A percentile compares a stretch with the other conserved stretches of the same genome.
Evolutionary conservation across 2,329 filamentous ascomycete species (phyloP).

Genomic region (Lasiodiplodia gonubiensis): DNA sequence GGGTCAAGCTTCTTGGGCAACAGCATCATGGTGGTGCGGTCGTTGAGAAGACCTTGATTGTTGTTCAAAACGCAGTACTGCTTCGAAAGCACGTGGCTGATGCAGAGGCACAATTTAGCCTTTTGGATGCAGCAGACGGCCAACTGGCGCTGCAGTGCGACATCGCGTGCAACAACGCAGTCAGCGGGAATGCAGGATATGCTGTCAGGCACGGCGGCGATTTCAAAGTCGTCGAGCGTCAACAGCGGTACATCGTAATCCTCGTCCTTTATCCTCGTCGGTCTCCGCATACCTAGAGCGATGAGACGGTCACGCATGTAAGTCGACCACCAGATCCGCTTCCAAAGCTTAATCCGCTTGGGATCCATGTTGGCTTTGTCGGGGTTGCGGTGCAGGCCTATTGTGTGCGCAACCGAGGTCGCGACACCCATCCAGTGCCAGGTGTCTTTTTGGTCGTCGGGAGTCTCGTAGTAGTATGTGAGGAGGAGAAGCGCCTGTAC

Average conservation of each 20-base stretch:
- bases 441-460: conserved; percentile 95
- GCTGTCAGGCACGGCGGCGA: conserved; percentile 68
- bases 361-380: conserved; percentile 75
- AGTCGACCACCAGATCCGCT: conserved; percentile 97
- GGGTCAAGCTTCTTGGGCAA: conserved; percentile 85
- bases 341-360: conserved; percentile 82
- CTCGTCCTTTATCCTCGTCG: conserved; percentile 89
- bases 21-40: conserved; percentile 82
- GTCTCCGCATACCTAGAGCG: conserved; percentile 89
- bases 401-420: conserved; percentile 89
- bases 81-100: conserved; percentile 85
- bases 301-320: conserved; percentile 95
- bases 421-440: conserved; percentile 99
- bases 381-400: conserved; percentile 88
- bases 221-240: conserved; percentile 82
- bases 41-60: conserved; percentile 73
- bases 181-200: conserved; percentile 71
- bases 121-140: conserved; percentile 91
- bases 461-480: conserved; percentile 98
- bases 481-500: conserved; percentile 89
- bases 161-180: conserved; percentile 73
- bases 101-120: conserved; percentile 84
- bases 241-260: conserved; percentile 96
- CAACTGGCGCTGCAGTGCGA: conserved; percentile 75
- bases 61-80: conserved; percentile 92